These are phyloP conservation scores for Entomortierella parvispora DNA, from an alignment of 192 early-diverging fungal genomes.

Conservation along the genomic window DNA sequence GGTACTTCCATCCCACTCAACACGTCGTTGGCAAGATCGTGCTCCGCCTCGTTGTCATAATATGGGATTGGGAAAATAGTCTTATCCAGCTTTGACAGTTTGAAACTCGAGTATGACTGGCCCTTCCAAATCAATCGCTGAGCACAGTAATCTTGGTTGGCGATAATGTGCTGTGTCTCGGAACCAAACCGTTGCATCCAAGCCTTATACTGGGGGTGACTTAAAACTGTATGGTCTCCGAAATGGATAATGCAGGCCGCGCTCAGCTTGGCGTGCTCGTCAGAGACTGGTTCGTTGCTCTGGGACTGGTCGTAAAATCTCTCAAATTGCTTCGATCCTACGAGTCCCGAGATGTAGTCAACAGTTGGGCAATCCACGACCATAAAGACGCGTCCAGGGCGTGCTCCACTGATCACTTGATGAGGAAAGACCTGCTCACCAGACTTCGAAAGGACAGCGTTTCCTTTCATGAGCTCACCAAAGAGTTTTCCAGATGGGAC, in stretches of 20 bases:
- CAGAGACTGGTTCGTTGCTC: no score
- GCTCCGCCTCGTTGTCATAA: constrained; percentile 57
- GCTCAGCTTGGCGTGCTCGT: constrained; percentile 31
- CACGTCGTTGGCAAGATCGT: constrained; percentile 38
- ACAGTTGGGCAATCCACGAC: constrained; percentile 2
- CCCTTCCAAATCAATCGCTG: constrained; percentile 74
- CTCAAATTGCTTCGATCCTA: not conserved
- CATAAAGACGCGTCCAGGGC: not conserved
- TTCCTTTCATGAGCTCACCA: constrained; percentile 28
- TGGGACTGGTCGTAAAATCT: not conserved
- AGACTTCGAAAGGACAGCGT: not conserved
- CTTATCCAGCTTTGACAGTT: constrained; percentile 72
- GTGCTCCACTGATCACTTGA: not conserved
- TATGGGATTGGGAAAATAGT: constrained; percentile 79
- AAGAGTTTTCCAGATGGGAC: constrained; percentile 71
- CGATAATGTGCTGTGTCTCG: constrained; percentile 82
- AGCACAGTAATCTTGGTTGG: constrained; percentile 68
- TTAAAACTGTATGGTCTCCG: constrained; percentile 68
- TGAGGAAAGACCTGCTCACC: not conserved
- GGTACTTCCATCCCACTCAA: not conserved
- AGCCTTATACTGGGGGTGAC: constrained; percentile 67
- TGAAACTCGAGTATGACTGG: constrained; percentile 69
- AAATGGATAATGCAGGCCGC: constrained; percentile 74
- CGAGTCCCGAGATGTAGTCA: not conserved
- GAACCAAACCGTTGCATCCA: constrained; percentile 82